Conservation (phyloP, 176 grass and related monocot species). For the Hsuehochloa calcarea region DNA sequence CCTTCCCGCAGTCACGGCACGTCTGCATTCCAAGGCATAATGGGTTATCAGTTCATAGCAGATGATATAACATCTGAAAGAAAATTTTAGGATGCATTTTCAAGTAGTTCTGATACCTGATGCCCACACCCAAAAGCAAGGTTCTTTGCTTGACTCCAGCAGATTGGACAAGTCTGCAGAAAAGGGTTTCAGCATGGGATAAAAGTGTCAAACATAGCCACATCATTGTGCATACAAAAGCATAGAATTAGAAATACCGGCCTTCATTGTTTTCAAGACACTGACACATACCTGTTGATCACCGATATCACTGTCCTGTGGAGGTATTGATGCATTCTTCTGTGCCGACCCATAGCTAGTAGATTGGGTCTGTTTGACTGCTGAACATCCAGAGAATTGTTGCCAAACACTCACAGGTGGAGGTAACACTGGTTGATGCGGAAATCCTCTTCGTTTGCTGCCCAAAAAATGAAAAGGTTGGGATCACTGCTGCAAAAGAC, state of each 20-base stretch:
- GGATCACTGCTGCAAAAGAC: neutral
- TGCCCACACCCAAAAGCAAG: constrained; percentile 86
- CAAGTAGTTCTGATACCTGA: constrained; percentile 48
- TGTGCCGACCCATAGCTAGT: constrained; percentile 27
- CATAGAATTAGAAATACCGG: neutral
- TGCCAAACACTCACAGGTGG: constrained; percentile 46
- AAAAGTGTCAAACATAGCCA: neutral
- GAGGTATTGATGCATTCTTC: constrained; percentile 33
- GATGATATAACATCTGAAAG: neutral
- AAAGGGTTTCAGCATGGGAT: neutral
- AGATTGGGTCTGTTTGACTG: constrained; percentile 34
- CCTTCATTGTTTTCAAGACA: neutral
- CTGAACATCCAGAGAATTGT: constrained; percentile 29
- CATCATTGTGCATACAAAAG: neutral
- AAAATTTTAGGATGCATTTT: neutral
- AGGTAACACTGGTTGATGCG: constrained; percentile 38
- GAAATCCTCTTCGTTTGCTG: constrained; percentile 64
- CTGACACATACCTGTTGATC: constrained; percentile 57
- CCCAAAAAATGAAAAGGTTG: neutral
- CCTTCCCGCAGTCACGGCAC: constrained; percentile 57
- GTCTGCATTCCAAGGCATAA: constrained; percentile 40
- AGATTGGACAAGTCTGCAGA: constrained; percentile 68
- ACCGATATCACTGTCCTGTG: constrained; percentile 43
- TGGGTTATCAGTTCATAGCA: neutral
- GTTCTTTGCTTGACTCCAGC: constrained; percentile 62